Conservation (phyloP, 441 rosid genomes). For the Brassica balearica region DNA sequence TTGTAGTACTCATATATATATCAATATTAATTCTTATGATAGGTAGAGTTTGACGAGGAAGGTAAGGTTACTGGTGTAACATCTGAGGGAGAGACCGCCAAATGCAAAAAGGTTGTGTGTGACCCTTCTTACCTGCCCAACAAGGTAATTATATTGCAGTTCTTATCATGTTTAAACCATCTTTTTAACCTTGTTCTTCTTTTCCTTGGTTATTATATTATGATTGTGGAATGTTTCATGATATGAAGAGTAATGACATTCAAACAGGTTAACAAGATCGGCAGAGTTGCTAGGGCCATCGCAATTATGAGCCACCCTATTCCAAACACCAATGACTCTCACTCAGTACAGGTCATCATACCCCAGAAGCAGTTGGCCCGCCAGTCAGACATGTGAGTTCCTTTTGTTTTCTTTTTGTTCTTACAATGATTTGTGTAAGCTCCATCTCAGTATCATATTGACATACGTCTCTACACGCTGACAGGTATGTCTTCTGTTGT, state of each 20-base stretch:
- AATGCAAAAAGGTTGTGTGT: constrained; percentile 67
- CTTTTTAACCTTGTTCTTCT: too few species aligned
- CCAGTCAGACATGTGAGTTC: constrained; percentile 68
- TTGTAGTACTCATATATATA: constrained; percentile 19
- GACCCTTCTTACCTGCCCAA: constrained; percentile 65
- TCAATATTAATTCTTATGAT: background rate
- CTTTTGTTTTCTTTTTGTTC: background rate
- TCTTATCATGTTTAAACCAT: too few species aligned
- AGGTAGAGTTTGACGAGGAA: constrained; percentile 71
- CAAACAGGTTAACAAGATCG: too few species aligned
- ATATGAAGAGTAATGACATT: too few species aligned
- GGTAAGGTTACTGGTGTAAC: constrained; percentile 72
- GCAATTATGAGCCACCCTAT: too few species aligned
- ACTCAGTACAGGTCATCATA: constrained; percentile 60
- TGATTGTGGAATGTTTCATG: too few species aligned
- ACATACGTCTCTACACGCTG: constrained; percentile 2
- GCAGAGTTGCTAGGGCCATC: too few species aligned
- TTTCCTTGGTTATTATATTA: too few species aligned
- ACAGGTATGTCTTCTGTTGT: constrained; percentile 79
- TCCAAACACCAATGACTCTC: constrained; percentile 35
- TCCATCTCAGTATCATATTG: background rate
- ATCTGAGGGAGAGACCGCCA: constrained; percentile 81
- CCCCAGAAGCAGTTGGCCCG: constrained; percentile 49
- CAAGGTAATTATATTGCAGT: constrained; percentile 49
- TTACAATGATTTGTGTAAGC: background rate